Conservation (phyloP, 345 rosid species). For the Stellera chamaejasme region DNA sequence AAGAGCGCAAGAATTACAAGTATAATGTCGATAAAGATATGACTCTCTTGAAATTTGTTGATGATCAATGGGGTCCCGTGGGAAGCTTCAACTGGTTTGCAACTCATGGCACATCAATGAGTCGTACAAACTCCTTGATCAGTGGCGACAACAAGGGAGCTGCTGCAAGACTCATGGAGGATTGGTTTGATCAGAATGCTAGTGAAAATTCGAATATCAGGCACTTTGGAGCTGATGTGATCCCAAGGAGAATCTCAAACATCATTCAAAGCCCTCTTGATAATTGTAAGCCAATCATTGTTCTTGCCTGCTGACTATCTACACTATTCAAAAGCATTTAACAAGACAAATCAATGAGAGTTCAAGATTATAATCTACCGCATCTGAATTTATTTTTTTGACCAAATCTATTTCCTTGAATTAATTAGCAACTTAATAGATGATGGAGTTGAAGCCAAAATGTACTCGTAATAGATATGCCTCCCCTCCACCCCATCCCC, state of each 20-base stretch:
- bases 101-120: constrained; percentile 94
- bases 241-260: constrained; percentile 61
- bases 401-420: too few species aligned
- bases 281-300: constrained; percentile 37
- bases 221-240: constrained; percentile 29
- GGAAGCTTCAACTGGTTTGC: constrained; percentile 97
- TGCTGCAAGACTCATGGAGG: constrained; percentile 92
- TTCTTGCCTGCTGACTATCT: too few species aligned
- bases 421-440: not conserved
- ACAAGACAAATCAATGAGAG: too few species aligned
- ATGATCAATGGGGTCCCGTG: constrained; percentile 78
- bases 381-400: too few species aligned
- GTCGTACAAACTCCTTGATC: constrained; percentile 77
- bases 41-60: constrained; percentile 90
- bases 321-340: too few species aligned
- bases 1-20: constrained; percentile 62
- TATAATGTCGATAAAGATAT: constrained; percentile 77
- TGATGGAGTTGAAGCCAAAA: not conserved
- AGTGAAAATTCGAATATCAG: constrained; percentile 25
- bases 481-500: too few species aligned
- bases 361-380: too few species aligned
- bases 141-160: constrained; percentile 98
- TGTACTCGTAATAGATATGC: too few species aligned
- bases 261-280: constrained; percentile 31
- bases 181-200: constrained; percentile 56